Base-by-base conservation (phyloP, 495 filamentous ascomycete genomes). In the Echria macrotheca region DNA sequence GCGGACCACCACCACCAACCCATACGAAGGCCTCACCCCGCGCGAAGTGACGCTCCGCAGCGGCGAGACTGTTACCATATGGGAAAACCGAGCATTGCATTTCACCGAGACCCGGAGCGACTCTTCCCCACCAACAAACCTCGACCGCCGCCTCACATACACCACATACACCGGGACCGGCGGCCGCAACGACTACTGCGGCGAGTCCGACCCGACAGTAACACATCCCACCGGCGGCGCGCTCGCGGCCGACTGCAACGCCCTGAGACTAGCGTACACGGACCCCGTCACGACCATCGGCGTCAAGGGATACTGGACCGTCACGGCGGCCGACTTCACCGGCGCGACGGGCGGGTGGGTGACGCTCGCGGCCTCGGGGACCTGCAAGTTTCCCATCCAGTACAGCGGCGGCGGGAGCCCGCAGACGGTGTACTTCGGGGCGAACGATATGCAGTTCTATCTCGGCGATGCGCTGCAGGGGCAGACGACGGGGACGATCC, bases 141-240 rank as follows among this genome's bases (percentile, higher is more conserved):
- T 41, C 3, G 24, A 23, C 38, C 22, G 24, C 12, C 38, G 38
- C 18, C 38, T 41, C 38, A 5, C 9, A 22, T 48, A 48, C 46
- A 25, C 11, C n/a, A 29, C 46, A 0, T 48, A 48, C 35, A 19
- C 46, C 23, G 18, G 12, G 33, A 9, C 6, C 33, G 22, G 5
- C 2, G 46, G 24, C 17, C 15, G 23, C 11, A 48, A 31, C 46
- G 46, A 48, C 46, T 48, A 48, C 35, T 48, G 46, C 24, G 46
- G 46, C 46, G 46, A 48, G 24, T 25, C 15, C n/a, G 8, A 39
- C 33, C 17, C 33, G 22, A 7, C 3, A 12, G 24, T 25, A 15
- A 28, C 15, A 4, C 23, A 18, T 33, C 23, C 15, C 9, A 1
- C 6, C 8, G 10, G 6, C 22, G 32, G 32, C 19, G 21, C 45